Evolutionary conservation across 352 stramenopile species (phyloP), one percentile per base, ranked within the genome.

Genomic region (Phytophthora multivora): DNA sequence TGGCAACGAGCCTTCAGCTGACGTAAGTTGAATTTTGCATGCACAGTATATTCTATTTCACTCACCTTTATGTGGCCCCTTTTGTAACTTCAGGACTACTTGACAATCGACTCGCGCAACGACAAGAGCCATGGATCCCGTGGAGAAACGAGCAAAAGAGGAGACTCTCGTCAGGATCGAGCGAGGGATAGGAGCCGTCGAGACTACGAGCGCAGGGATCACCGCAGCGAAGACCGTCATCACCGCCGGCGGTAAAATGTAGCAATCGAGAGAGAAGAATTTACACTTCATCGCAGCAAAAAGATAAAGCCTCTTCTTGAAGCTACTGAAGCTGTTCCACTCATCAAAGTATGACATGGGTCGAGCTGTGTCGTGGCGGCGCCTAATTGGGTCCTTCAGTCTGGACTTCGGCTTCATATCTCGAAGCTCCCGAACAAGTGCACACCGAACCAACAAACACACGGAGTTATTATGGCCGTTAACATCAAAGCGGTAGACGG

Each of bases 71-170:
- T 47, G 30, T 23, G 35, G 9, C 30, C 31, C 21, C 8, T 31
- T 38, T 45, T n/a, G 31, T 49, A 16, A 31, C 28, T 51, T 15
- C 41, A 93, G 82, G 78, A 93, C 49, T 91, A 93, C 63, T 62
- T 76, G 66, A 90, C 80, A 15, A 87, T 91, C 55, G 82, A 93
- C 53, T 76, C 83, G 5, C 74, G 78, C 19, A 67, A 61, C n/a
- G 56, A 71, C 36, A 65, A 54, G 30, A 39, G 8, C 6, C 55
- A 70, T 6, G 31, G 33, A 5, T 61, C 49, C 25, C 26, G 23
- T 52, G 50, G 36, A 30, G 51, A 62, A 31, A 53, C 68, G 5
- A 67, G 16, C 23, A 59, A 35, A 61, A 47, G 41, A 40, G 30
- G 26, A 39, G 52, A 65, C 0, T 50, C 43, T 10, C 59, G 31